phyloP scores from a whole-genome alignment of 768 basidiomycete species.

The Kwoniella dendrophila region DNA sequence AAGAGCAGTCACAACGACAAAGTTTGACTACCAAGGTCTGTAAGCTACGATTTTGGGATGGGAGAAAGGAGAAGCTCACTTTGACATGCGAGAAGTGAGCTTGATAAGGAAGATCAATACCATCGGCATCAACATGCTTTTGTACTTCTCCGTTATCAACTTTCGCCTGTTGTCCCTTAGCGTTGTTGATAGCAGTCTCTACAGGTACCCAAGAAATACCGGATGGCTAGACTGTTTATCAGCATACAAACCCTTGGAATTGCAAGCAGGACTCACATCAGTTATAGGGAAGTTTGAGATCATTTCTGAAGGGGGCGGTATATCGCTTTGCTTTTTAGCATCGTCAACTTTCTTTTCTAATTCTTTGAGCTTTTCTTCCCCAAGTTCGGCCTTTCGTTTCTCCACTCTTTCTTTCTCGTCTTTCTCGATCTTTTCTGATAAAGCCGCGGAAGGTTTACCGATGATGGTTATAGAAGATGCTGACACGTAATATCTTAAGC shows the following conservation, averaged over 20 bases:
- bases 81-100: slow-evolving; percentile 92
- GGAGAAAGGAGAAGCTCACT: slow-evolving; percentile 58
- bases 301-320: slow-evolving; percentile 76
- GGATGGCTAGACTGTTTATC: slow-evolving; percentile 53
- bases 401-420: slow-evolving; percentile 78
- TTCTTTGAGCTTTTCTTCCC: slow-evolving; percentile 75
- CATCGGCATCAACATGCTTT: slow-evolving; percentile 70
- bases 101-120: slow-evolving; percentile 74
- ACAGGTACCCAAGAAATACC: slow-evolving; percentile 90
- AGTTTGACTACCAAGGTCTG: slow-evolving; percentile 70
- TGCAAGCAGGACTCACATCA: slow-evolving; percentile 61
- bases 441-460: slow-evolving; percentile 82
- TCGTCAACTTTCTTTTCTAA: slow-evolving; percentile 70
- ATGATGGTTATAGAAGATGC: slow-evolving; percentile 72
- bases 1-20: slow-evolving; percentile 76
- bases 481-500: slow-evolving; percentile 73
- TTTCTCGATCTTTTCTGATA: slow-evolving; percentile 77
- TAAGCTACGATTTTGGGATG: slow-evolving; percentile 19
- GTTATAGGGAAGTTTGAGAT: slow-evolving; percentile 87
- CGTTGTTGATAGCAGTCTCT: slow-evolving; percentile 58
- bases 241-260: background rate
- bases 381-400: slow-evolving; percentile 69
- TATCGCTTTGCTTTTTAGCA: slow-evolving; percentile 84
- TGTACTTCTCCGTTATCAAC: slow-evolving; percentile 60
- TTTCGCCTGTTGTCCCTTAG: slow-evolving; percentile 39